phyloP scores from a whole-genome alignment of 495 filamentous ascomycete species.

The Bacidia gigantensis region DNA sequence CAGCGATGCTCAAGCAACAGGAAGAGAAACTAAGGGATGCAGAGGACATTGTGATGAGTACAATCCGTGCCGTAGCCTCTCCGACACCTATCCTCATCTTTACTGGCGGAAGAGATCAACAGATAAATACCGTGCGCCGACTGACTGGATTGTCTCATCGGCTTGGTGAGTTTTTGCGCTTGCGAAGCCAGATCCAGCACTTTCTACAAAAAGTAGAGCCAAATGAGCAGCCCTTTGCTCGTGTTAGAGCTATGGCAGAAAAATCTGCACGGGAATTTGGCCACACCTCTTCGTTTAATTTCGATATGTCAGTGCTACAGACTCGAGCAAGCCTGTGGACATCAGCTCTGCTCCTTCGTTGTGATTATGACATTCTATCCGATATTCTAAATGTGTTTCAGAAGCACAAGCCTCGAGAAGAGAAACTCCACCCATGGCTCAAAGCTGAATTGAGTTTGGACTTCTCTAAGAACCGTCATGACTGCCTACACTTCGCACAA shows the following conservation, averaged over 20 bases:
- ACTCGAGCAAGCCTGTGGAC: conserved; percentile 28
- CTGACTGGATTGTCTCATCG: not conserved
- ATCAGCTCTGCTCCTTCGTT: conserved; percentile 34
- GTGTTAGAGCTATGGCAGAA: conserved; percentile 38
- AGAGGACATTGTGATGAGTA: conserved; percentile 4
- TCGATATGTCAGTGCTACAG: conserved; percentile 26
- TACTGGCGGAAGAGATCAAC: not conserved
- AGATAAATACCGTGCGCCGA: not conserved
- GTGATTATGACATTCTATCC: conserved; percentile 39
- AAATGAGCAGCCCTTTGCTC: conserved; percentile 47
- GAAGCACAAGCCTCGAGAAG: not conserved
- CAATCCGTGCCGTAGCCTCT: not conserved
- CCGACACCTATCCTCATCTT: not conserved
- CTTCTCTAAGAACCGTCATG: conserved; percentile 1
- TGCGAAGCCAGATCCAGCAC: conserved; percentile 27
- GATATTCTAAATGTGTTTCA: conserved; percentile 30
- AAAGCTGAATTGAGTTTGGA: not conserved
- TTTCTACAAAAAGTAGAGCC: conserved; percentile 30
- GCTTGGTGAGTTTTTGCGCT: conserved; percentile 1
- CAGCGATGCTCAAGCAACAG: conserved; percentile 21
- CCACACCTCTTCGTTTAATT: conserved; percentile 24
- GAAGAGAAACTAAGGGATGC: conserved; percentile 20
- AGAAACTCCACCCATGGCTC: conserved; percentile 1
- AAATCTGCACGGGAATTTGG: conserved; percentile 29
- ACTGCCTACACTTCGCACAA: not conserved